A percentile compares a stretch with the other conserved stretches of the same genome.
phyloP scores from a whole-genome alignment of 2,329 filamentous ascomycete species.

The Diaporthe destruens region DNA sequence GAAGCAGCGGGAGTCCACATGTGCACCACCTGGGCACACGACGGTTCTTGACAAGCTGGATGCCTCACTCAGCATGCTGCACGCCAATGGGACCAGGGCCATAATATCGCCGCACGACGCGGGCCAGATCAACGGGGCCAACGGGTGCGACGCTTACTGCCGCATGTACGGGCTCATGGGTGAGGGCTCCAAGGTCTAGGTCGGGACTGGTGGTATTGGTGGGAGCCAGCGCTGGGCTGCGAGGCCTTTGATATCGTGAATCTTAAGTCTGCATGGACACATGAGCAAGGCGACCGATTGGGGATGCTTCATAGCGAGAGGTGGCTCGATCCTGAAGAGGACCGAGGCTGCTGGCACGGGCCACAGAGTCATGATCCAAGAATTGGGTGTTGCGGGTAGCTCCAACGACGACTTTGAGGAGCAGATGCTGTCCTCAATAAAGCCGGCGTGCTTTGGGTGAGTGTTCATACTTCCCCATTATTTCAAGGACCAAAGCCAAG shows the following conservation, averaged over 20 bases:
- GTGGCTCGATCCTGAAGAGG: no score
- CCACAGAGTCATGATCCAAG: constrained; percentile 9
- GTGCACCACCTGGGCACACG: no score
- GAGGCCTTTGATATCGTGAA: no score
- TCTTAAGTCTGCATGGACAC: no score
- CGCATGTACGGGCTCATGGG: no score
- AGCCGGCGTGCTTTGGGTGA: constrained; percentile 9
- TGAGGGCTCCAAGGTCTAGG: no score
- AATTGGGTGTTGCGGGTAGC: not conserved
- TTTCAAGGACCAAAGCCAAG: not conserved
- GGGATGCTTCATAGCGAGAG: no score
- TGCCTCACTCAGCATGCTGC: not conserved
- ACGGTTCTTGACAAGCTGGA: constrained; percentile 2
- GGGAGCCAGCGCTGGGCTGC: no score
- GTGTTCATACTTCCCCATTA: not conserved
- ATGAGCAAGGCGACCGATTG: no score
- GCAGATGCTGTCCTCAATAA: not conserved
- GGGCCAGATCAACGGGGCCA: constrained; percentile 8
- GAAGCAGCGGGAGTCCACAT: not conserved
- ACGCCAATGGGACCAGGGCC: constrained; percentile 10
- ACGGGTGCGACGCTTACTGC: constrained; percentile 17
- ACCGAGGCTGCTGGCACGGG: not conserved
- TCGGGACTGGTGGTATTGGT: no score
- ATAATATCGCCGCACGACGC: constrained; percentile 4
- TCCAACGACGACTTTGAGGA: constrained; percentile 6